Percentiles rank a stretch among this genome's conserved stretches.
Conservation (phyloP, 148 eudicot species). For the Selenicereus undatus region DNA sequence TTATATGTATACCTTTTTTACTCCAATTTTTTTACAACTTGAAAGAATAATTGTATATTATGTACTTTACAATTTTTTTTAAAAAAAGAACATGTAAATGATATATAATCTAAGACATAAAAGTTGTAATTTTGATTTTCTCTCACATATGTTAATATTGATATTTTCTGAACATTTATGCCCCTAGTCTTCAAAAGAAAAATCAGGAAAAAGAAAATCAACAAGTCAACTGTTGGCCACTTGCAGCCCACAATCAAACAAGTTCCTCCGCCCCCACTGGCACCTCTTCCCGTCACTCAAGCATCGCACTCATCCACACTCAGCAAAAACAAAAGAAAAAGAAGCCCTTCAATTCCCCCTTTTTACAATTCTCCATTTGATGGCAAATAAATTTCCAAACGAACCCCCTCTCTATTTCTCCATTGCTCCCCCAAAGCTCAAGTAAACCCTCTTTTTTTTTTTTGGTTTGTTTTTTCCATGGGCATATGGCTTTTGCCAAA, state of each 20-base stretch:
- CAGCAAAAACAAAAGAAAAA: background rate
- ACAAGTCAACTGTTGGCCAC: background rate
- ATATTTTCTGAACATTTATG: background rate
- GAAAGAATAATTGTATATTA: too few species aligned
- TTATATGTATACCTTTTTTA: too few species aligned
- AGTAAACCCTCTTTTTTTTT: background rate
- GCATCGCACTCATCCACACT: conserved; percentile 13
- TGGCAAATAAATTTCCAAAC: background rate
- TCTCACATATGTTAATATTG: background rate
- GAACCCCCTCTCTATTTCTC: background rate
- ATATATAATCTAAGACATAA: too few species aligned
- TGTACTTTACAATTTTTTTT: too few species aligned
- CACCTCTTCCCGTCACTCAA: background rate
- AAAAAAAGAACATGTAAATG: too few species aligned
- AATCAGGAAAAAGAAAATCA: background rate
- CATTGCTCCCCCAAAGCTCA: background rate
- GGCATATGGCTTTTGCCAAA: background rate
- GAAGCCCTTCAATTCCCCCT: background rate
- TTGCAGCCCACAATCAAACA: background rate
- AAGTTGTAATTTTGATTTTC: too few species aligned
- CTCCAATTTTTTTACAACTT: too few species aligned
- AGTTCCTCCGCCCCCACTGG: background rate
- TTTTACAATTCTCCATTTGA: conserved; percentile 1
- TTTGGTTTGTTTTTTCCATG: too few species aligned
- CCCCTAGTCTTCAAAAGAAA: background rate